Evolutionary conservation across 768 basidiomycete species (phyloP).

Genomic region (Leucosporidium creatinivorum): DNA sequence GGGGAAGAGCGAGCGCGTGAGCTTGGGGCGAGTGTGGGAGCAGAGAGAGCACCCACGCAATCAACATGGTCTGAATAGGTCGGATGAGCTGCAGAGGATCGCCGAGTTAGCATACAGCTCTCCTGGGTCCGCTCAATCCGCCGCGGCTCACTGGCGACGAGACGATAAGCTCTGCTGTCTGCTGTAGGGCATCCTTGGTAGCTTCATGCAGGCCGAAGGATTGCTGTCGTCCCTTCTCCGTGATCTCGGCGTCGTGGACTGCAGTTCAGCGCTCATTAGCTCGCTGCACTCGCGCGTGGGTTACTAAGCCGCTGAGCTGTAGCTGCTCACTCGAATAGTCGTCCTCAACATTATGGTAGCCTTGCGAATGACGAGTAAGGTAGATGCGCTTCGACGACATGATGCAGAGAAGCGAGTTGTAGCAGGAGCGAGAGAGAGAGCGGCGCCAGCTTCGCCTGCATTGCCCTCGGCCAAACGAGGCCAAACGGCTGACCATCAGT

Average conservation of each 20-base stretch:
- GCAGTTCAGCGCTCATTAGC: neutral
- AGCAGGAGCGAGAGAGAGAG: too few relatives aligned
- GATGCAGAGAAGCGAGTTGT: too few relatives aligned
- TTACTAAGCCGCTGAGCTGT: neutral
- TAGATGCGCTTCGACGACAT: neutral
- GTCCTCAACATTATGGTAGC: neutral
- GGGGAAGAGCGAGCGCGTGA: slow-evolving; percentile 37
- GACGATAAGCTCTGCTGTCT: neutral
- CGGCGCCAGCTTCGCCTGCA: too few relatives aligned
- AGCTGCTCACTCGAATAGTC: too few relatives aligned
- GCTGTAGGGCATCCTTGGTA: neutral
- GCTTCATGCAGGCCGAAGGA: slow-evolving; percentile 32
- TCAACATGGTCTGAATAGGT: neutral
- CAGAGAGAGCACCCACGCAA: neutral
- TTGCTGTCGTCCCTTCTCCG: slow-evolving; percentile 39
- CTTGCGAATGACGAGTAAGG: neutral
- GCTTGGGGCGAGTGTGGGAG: slow-evolving; percentile 26
- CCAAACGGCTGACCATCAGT: too few relatives aligned
- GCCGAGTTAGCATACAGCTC: too few relatives aligned
- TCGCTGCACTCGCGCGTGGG: neutral
- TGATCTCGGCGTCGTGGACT: slow-evolving; percentile 40
- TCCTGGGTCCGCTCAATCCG: too few relatives aligned
- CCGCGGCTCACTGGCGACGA: neutral
- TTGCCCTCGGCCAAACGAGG: too few relatives aligned
- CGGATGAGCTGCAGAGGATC: too few relatives aligned